Evolutionary conservation across 331 rosid species (phyloP), one percentile per base, ranked within the genome.

Genomic region (Quercus phellos): DNA sequence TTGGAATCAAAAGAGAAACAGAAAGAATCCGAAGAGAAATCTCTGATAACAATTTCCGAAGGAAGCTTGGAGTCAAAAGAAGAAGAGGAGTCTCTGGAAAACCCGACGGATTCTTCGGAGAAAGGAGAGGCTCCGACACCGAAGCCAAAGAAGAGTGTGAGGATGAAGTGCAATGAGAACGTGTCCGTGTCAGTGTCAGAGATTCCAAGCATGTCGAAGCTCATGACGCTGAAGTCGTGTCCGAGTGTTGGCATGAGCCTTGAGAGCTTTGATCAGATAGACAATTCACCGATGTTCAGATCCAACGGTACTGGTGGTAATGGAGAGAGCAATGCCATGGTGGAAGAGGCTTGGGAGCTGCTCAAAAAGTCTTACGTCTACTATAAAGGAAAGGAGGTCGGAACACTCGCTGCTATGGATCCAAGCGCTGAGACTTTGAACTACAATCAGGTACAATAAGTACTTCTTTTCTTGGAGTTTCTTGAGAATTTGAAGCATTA

Each of bases 361-460:
- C 78, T 79, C 22, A 51, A 64, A 43, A 51, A 73, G 26, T 64
- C 83, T 0, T 64, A 19, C 68, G 83, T 79, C 4, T 64, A 60
- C 74, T 73, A 32, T 67, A 24, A 35, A 42, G 74, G 74, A 75
- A 55, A 79, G 51, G 78, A 73, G 2, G 78, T 79, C 27, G 83
- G 83, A 2, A 73, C 78, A 50, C 78, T 79, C 17, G 78, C 83
- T 6, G 83, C 83, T 35, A 60, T 64, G 78, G 83, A 79, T 79
- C 74, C 74, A 22, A 79, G 58, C 14, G 56, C 78, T 13, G 83
- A 79, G 69, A 58, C 58, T 38, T 67, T 73, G 60, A 79, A 73
- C 34, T 79, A 79, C 70, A 79, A 79, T 73, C 78, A 79, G 78
- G 83, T 79, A 72, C n/a, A 10, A 22, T 18, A 11, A 35, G 26